Percentiles rank a stretch among this genome's conserved stretches.
Conservation (phyloP, 441 rosid species). For the Bruguiera hainesii region DNA sequence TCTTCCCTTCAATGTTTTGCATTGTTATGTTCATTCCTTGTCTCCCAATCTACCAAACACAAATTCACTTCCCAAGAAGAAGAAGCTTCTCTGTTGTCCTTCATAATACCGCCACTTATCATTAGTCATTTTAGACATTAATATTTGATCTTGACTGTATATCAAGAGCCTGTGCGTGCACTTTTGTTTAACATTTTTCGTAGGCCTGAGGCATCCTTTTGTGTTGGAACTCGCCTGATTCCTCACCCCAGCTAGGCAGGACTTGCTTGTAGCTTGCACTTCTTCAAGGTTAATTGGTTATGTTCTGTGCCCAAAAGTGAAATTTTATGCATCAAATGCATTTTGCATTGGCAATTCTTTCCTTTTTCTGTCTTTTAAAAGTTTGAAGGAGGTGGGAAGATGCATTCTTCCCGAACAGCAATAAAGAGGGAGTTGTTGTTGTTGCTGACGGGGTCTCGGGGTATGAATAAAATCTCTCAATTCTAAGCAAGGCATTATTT, state of each 20-base stretch:
- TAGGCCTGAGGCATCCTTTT: conserved; percentile 50
- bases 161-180: too few species aligned
- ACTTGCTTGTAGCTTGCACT: not conserved
- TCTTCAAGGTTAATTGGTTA: not conserved
- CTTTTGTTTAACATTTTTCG: not conserved
- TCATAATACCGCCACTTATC: conserved; percentile 14
- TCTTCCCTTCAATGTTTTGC: too few species aligned
- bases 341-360: too few species aligned
- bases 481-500: not conserved
- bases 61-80: conserved; percentile 25
- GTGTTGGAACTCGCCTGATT: conserved; percentile 62
- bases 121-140: too few species aligned
- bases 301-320: too few species aligned
- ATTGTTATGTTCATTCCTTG: conserved; percentile 16
- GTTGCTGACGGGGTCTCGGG: conserved; percentile 98
- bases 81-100: conserved; percentile 34
- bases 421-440: conserved; percentile 68
- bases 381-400: conserved; percentile 95
- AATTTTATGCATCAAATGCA: too few species aligned
- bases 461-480: conserved; percentile 24
- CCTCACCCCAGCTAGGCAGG: conserved; percentile 86
- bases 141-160: too few species aligned
- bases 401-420: conserved; percentile 71
- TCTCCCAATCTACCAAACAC: conserved; percentile 11
- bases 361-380: conserved; percentile 7